Conservation (phyloP, 768 basidiomycete genomes). For the Imleria badia region DNA sequence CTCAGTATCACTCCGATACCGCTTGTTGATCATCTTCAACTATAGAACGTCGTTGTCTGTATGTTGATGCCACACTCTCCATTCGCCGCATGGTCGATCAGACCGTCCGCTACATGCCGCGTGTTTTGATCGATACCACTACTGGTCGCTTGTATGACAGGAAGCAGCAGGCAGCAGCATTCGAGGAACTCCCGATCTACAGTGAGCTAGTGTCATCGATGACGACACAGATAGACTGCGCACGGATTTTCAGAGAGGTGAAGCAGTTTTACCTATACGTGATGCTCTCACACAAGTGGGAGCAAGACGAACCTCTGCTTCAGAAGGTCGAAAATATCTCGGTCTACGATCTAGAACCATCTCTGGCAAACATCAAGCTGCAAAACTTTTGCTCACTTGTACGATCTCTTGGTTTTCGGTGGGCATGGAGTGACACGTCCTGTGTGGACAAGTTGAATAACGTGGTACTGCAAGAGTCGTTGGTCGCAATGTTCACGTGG, state of each 20-base stretch:
- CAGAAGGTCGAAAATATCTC: background rate
- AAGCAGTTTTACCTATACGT: too few species aligned
- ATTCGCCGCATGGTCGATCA: background rate
- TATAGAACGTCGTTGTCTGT: background rate
- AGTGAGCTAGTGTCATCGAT: too few species aligned
- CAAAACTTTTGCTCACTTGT: background rate
- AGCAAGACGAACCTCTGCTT: too few species aligned
- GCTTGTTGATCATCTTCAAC: background rate
- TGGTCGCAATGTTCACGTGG: constrained; percentile 10
- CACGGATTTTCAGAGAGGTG: too few species aligned
- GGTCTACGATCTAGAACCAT: background rate
- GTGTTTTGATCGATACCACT: background rate
- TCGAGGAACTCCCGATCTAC: too few species aligned
- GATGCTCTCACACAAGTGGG: too few species aligned
- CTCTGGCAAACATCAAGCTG: background rate
- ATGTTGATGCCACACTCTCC: background rate
- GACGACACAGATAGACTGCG: too few species aligned
- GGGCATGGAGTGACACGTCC: background rate
- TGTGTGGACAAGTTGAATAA: constrained; percentile 4
- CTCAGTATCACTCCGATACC: background rate
- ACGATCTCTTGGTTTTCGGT: background rate
- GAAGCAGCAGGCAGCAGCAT: too few species aligned
- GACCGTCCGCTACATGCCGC: background rate
- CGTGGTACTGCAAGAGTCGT: background rate
- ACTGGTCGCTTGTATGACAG: too few species aligned